Evolutionary conservation across 2,329 filamentous ascomycete species (phyloP).

Genomic region (Venturiaceae sp.): DNA sequence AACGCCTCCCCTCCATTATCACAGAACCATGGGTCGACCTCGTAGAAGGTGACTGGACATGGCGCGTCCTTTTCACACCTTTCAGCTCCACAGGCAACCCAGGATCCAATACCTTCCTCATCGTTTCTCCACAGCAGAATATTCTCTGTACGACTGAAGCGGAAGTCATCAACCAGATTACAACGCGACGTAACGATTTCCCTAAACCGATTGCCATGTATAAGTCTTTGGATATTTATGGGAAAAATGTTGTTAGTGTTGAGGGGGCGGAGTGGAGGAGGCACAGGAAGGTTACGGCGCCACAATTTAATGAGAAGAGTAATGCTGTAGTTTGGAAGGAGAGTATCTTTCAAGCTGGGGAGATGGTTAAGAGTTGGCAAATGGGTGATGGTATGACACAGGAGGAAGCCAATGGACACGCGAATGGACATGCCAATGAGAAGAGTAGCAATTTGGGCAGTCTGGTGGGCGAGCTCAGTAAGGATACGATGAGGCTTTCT

Average conservation of each 20-base stretch:
- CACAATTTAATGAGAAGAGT: conserved; percentile 69
- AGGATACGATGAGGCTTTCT: conserved; percentile 56
- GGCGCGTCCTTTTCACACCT: conserved; percentile 43
- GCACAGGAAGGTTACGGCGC: conserved; percentile 62
- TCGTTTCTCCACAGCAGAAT: conserved; percentile 49
- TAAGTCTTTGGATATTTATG: conserved; percentile 52
- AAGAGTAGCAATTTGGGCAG: conserved; percentile 12
- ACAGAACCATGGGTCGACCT: conserved; percentile 6
- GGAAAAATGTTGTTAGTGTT: conserved; percentile 60
- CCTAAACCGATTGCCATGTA: conserved; percentile 58
- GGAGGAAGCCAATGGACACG: conserved; percentile 9
- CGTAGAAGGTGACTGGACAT: conserved; percentile 45
- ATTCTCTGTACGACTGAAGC: conserved; percentile 52
- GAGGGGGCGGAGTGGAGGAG: conserved; percentile 62
- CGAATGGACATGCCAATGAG: conserved; percentile 9
- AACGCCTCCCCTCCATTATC: neutral
- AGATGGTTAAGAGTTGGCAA: conserved; percentile 50
- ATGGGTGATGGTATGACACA: conserved; percentile 19
- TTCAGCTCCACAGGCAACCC: conserved; percentile 38
- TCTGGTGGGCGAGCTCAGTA: conserved; percentile 47
- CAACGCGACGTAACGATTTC: conserved; percentile 58
- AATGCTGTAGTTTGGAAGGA: conserved; percentile 57
- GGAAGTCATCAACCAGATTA: conserved; percentile 56
- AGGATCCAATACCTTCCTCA: conserved; percentile 52
- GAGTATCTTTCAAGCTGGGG: conserved; percentile 51